Evolutionary conservation across 2,329 filamentous ascomycete genomes (phyloP).

Genomic region (Podosphaera xanthii): DNA sequence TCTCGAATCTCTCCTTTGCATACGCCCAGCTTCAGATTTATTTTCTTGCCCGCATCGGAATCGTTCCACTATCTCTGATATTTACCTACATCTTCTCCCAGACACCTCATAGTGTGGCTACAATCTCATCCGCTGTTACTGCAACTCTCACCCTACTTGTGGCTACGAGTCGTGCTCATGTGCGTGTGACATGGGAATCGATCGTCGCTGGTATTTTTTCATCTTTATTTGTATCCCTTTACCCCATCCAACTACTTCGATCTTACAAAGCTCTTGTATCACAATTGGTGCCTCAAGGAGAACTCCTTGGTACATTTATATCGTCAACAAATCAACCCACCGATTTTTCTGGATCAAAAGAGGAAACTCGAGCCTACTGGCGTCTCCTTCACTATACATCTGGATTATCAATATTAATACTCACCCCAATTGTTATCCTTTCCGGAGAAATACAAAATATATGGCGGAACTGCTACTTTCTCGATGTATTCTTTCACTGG

Average conservation of each 20-base stretch:
- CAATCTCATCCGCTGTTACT: constrained; percentile 26
- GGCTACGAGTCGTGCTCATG: constrained; percentile 22
- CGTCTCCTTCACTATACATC: constrained; percentile 28
- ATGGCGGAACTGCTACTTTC: constrained; percentile 27
- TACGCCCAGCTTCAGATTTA: constrained; percentile 29
- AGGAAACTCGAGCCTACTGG: constrained; percentile 28
- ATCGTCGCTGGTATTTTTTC: constrained; percentile 28
- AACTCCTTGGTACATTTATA: constrained; percentile 20
- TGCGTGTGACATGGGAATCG: constrained; percentile 27
- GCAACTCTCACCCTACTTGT: constrained; percentile 27
- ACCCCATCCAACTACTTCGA: constrained; percentile 26
- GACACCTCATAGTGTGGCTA: constrained; percentile 23
- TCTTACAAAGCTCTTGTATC: constrained; percentile 25
- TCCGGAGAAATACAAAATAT: constrained; percentile 26
- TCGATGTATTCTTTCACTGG: constrained; percentile 32
- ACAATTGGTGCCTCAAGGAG: constrained; percentile 21
- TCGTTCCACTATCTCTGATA: constrained; percentile 25
- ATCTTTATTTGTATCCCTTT: constrained; percentile 26
- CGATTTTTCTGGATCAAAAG: constrained; percentile 17
- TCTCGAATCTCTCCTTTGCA: constrained; percentile 30
- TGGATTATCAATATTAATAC: constrained; percentile 23
- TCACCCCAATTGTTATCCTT: constrained; percentile 25
- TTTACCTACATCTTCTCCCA: constrained; percentile 24
- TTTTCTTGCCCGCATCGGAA: constrained; percentile 26
- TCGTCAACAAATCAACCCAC: constrained; percentile 6